Conservation (phyloP, 108 stramenopile genomes). For the Pseudonitzschia multiseries region DNA sequence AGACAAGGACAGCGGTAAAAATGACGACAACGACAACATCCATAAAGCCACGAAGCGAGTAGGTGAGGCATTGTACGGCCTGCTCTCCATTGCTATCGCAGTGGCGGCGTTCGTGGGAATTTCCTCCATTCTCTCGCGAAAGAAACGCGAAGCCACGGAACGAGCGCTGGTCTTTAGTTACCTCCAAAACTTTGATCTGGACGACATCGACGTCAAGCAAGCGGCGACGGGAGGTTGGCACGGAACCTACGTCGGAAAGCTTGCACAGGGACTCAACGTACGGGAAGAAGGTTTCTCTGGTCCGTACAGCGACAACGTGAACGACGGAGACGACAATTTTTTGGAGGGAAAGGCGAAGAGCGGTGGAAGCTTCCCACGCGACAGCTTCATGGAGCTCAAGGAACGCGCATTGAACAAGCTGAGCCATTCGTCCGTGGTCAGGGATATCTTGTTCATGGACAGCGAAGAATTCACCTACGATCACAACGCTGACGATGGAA, state of each 20-base stretch:
- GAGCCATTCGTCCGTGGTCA: slow-evolving; percentile 35
- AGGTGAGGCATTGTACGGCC: not conserved
- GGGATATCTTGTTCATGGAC: slow-evolving; percentile 37
- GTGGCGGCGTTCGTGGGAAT: slow-evolving; percentile 6
- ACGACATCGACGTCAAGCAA: slow-evolving; percentile 55
- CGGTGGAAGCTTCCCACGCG: no score
- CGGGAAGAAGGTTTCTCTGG: not conserved
- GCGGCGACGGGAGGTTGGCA: slow-evolving; percentile 67
- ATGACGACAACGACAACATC: not conserved
- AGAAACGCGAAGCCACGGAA: slow-evolving; percentile 25
- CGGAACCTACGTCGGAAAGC: slow-evolving; percentile 46
- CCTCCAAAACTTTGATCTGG: slow-evolving; percentile 49
- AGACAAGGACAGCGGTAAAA: not conserved
- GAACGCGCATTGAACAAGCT: slow-evolving; percentile 11
- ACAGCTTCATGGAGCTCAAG: not conserved
- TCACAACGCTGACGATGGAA: not conserved
- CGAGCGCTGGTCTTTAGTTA: slow-evolving; percentile 41
- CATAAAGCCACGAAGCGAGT: not conserved
- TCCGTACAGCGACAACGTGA: not conserved
- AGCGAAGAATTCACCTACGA: slow-evolving; percentile 14
- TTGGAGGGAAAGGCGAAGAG: not conserved
- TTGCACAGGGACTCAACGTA: slow-evolving; percentile 36
- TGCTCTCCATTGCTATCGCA: slow-evolving; percentile 22
- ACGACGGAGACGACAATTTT: not conserved
- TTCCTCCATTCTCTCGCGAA: not conserved